Percentiles rank a stretch among this genome's conserved stretches.
phyloP scores from a whole-genome alignment of 2,329 filamentous ascomycete species.

The Pezizomycotina sp. region DNA sequence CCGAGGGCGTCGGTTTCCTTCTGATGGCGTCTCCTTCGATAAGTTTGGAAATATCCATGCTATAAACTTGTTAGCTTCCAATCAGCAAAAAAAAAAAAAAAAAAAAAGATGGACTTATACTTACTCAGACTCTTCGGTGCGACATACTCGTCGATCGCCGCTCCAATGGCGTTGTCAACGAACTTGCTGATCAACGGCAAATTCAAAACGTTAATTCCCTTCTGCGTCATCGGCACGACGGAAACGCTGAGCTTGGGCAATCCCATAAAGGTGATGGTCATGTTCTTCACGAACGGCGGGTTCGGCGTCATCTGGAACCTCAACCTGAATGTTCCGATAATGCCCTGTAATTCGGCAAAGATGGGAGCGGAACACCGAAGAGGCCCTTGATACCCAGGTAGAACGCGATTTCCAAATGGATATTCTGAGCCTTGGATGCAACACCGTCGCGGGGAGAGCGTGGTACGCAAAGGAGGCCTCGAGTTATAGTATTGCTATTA shows the following conservation, averaged over 20 bases:
- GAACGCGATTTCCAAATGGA: constrained; percentile 93
- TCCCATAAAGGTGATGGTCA: constrained; percentile 91
- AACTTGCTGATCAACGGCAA: constrained; percentile 88
- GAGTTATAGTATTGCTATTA: constrained; percentile 41
- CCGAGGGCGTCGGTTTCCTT: constrained; percentile 78
- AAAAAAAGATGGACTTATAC: no score
- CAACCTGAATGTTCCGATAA: constrained; percentile 76
- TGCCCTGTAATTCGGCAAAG: constrained; percentile 66
- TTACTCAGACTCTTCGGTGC: constrained; percentile 85
- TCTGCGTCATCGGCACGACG: constrained; percentile 70
- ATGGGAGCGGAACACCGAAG: constrained; percentile 60
- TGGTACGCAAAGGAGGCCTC: constrained; percentile 86
- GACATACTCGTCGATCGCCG: constrained; percentile 78
- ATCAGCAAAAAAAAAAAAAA: no score
- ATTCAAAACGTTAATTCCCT: constrained; percentile 79
- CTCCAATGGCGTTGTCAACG: constrained; percentile 83
- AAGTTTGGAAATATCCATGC: constrained; percentile 76
- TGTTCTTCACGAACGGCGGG: constrained; percentile 76
- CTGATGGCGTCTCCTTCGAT: constrained; percentile 80
- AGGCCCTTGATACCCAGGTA: constrained; percentile 80
- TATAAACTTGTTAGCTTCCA: no score
- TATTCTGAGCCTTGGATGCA: constrained; percentile 73
- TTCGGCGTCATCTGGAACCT: constrained; percentile 75
- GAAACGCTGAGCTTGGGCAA: constrained; percentile 76
- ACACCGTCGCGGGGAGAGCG: constrained; percentile 52